Conservation (phyloP, 805 yeast genomes). For the Wickerhamomyces tratensis region DNA sequence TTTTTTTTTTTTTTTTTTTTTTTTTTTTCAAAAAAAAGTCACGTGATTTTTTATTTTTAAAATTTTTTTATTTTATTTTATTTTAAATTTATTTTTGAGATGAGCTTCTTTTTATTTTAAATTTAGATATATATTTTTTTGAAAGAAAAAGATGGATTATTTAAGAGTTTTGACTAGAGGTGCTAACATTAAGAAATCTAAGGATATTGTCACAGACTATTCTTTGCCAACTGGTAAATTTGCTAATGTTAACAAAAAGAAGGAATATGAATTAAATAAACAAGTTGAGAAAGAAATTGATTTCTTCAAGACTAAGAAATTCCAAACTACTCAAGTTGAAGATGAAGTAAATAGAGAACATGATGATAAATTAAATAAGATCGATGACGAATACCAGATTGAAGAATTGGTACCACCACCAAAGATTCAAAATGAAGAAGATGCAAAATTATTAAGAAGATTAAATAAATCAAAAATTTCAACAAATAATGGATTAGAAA, state of each 20-base stretch:
- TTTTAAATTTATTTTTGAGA: background rate
- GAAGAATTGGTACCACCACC: slow-evolving; percentile 27
- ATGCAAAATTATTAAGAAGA: slow-evolving; percentile 55
- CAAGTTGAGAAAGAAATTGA: slow-evolving; percentile 69
- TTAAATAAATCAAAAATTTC: slow-evolving; percentile 57
- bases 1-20: no score
- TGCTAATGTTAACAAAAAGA: slow-evolving; percentile 18
- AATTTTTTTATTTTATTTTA: no score
- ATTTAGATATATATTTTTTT: no score
- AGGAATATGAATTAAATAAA: slow-evolving; percentile 29
- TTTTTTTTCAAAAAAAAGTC: background rate
- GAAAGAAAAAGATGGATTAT: slow-evolving; percentile 58
- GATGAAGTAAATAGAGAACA: slow-evolving; percentile 14
- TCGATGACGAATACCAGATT: slow-evolving; percentile 17
- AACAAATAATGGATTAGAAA: slow-evolving; percentile 31
- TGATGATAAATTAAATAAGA: slow-evolving; percentile 4
- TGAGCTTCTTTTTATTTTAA: background rate
- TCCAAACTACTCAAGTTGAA: slow-evolving; percentile 11
- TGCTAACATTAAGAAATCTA: slow-evolving; percentile 61
- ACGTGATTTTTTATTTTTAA: background rate
- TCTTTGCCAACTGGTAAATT: slow-evolving; percentile 20
- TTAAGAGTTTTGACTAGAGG: slow-evolving; percentile 82
- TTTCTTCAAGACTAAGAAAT: slow-evolving; percentile 61
- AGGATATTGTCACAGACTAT: slow-evolving; percentile 16
- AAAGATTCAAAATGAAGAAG: slow-evolving; percentile 40